phyloP scores from a whole-genome alignment of 2,329 filamentous ascomycete genomes.

The Sporothrix phasma region DNA sequence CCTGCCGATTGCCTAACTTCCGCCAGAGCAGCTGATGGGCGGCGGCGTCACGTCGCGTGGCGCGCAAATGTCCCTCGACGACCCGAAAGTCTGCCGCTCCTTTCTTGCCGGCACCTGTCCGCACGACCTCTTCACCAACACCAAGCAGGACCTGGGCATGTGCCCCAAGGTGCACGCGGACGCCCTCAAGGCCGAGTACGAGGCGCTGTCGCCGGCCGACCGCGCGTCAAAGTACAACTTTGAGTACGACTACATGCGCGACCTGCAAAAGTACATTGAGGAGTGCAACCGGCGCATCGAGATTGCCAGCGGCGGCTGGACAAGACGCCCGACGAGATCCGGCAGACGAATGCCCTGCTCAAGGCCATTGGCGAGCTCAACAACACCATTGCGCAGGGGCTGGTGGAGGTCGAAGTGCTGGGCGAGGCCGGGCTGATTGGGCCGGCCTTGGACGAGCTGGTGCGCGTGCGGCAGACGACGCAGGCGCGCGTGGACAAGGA shows the following conservation, averaged over 20 bases:
- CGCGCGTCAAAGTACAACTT: constrained; percentile 68
- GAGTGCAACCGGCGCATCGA: constrained; percentile 95
- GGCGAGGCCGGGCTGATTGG: constrained; percentile 73
- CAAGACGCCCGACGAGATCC: constrained; percentile 95
- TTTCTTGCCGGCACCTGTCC: constrained; percentile 91
- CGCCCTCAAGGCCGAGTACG: constrained; percentile 80
- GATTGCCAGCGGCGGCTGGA: constrained; percentile 80
- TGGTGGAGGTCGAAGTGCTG: constrained; percentile 77
- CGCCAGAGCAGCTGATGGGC: constrained; percentile 84
- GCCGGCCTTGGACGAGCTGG: constrained; percentile 76
- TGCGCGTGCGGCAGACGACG: constrained; percentile 71
- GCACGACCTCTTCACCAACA: constrained; percentile 98
- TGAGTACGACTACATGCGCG: constrained; percentile 92
- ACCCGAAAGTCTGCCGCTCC: constrained; percentile 88
- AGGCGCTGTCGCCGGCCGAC: constrained; percentile 58
- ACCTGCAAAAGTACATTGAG: constrained; percentile 93
- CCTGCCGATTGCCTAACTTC: constrained; percentile 8
- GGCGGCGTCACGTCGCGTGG: constrained; percentile 62
- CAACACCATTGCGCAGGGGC: constrained; percentile 67
- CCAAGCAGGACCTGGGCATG: constrained; percentile 88
- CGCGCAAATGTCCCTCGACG: constrained; percentile 76
- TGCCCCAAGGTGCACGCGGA: constrained; percentile 87
- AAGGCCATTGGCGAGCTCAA: constrained; percentile 76
- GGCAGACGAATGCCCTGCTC: constrained; percentile 83
- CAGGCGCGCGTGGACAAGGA: constrained; percentile 75